phyloP scores from a whole-genome alignment of 2,329 filamentous ascomycete species.

The Fusarium luffae region DNA sequence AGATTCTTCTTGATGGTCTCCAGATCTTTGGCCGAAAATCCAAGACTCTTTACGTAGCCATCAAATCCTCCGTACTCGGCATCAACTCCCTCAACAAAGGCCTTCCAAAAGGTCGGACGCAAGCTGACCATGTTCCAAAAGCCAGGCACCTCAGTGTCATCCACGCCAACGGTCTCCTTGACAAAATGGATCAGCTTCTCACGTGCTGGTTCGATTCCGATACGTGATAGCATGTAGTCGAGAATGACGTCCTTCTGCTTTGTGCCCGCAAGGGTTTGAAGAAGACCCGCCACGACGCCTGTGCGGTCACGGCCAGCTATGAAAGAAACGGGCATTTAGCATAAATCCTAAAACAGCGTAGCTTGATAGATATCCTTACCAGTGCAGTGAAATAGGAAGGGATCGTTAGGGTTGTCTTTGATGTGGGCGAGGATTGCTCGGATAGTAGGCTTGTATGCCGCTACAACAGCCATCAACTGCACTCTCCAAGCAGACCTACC shows the following conservation, averaged over 20 bases:
- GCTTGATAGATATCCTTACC: conserved; percentile 52
- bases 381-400: conserved; percentile 65
- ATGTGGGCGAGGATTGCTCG: conserved; percentile 60
- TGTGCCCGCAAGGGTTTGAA: conserved; percentile 63
- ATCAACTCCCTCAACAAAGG: conserved; percentile 57
- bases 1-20: conserved; percentile 61
- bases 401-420: conserved; percentile 57
- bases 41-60: conserved; percentile 59
- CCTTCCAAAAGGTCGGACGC: conserved; percentile 57
- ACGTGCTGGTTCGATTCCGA: conserved; percentile 64
- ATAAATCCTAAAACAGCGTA: not conserved
- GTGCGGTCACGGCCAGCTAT: conserved; percentile 66
- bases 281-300: conserved; percentile 61
- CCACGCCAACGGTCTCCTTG: conserved; percentile 51
- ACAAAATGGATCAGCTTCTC: conserved; percentile 59
- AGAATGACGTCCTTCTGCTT: conserved; percentile 54
- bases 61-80: conserved; percentile 61
- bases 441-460: conserved; percentile 56
- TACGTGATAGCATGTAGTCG: conserved; percentile 66
- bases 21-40: conserved; percentile 60
- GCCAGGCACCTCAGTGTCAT: conserved; percentile 56
- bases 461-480: conserved; percentile 61
- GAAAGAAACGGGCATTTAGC: not conserved
- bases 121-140: conserved; percentile 62
- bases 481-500: conserved; percentile 58